Evolutionary conservation across 129 eudicot genomes (phyloP).

Genomic region (Arctium lappa): DNA sequence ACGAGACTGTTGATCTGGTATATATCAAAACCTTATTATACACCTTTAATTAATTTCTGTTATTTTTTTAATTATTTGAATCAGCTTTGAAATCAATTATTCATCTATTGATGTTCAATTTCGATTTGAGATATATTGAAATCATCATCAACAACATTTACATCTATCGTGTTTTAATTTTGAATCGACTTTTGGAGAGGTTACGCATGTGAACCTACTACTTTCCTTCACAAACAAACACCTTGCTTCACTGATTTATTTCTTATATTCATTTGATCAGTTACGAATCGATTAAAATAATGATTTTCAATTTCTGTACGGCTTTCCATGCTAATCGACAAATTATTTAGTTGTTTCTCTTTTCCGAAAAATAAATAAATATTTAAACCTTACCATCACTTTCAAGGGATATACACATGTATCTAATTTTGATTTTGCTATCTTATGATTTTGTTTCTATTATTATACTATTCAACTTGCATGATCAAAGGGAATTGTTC

Average conservation of each 20-base stretch:
- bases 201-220: conserved; percentile 8
- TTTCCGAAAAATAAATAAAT: not conserved
- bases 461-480: conserved; percentile 1
- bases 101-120: not conserved
- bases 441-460: not conserved
- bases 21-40: not conserved
- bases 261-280: conserved; percentile 3
- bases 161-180: not conserved
- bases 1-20: conserved; percentile 98
- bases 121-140: not conserved
- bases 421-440: not conserved
- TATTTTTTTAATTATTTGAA: not conserved
- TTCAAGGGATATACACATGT: not conserved
- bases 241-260: not conserved
- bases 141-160: not conserved
- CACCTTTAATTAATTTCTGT: not conserved
- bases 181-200: not conserved
- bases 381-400: conserved; percentile 1
- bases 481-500: not conserved
- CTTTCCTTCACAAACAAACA: conserved; percentile 10
- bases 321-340: conserved; percentile 34
- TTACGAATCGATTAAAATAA: conserved; percentile 22
- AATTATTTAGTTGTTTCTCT: not conserved
- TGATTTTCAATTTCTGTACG: conserved; percentile 26
- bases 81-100: not conserved